Evolutionary conservation across 1,139 yeast genomes (phyloP), one percentile per base, ranked within the genome.

Genomic region (Kazachstania sp.): DNA sequence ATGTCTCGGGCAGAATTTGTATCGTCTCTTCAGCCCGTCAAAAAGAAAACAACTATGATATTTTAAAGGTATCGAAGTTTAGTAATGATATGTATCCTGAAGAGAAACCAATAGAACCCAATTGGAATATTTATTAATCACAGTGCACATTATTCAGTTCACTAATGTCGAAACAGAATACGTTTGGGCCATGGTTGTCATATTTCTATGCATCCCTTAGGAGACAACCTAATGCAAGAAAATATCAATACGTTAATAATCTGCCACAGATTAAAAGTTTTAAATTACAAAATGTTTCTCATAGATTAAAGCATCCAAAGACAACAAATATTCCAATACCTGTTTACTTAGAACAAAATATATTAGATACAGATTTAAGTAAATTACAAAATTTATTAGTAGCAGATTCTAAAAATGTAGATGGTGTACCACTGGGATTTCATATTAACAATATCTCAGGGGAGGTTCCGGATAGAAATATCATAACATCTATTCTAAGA

Each of bases 151-250:
- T 23, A 2, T 9, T 2, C 28, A 23, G 5, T 2, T 23, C 28
- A 2, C 8, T 23, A 23, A 23, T 23, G 28, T 23, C 28, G 9
- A 23, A 23, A 23, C 28, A 23, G 8, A 23, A 4, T 9, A 2
- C 28, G 8, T 38, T 30, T 39, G 42, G 35, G 8, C 20, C 23
- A 19, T 55, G 57, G 57, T 18, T 46, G 13, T 39, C 48, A 11
- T 31, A 54, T 32, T 42, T 52, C 15, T 52, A 49, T 35, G 49
- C 46, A n/a, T 42, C 51, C 9, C 35, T 51, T 16, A 47, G 55
- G 41, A 51, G 56, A 31, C 40, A 48, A 28, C 48, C 58, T 5
- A 19, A 34, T 7, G 46, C 51, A 6, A 50, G 46, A 30, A 48
- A 49, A n/a, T 54, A 45, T 38, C 42, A 45, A 26, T 55, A 50